phyloP scores from a whole-genome alignment of 1,139 yeast genomes.

The Zygoascus meyerae region DNA sequence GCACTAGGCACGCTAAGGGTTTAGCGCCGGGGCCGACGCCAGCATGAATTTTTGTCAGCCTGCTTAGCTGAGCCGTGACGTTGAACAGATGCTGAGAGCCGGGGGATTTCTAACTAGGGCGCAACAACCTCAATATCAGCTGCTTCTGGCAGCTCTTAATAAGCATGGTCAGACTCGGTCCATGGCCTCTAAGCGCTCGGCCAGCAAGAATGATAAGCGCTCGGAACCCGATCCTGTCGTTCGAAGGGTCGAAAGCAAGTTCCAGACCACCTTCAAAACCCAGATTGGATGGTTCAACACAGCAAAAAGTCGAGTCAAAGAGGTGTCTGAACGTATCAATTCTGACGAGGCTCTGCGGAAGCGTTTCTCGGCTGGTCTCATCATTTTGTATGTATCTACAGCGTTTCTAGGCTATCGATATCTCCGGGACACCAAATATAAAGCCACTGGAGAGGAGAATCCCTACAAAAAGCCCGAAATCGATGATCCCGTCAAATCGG shows the following conservation, averaged over 20 bases:
- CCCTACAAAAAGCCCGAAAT: slow-evolving; percentile 28
- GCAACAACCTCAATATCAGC: too few species aligned
- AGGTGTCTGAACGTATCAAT: slow-evolving; percentile 3
- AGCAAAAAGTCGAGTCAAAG: slow-evolving; percentile 2
- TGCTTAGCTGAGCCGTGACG: too few species aligned
- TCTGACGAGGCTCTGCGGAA: slow-evolving; percentile 5
- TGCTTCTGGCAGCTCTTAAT: too few species aligned
- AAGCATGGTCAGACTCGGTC: neutral
- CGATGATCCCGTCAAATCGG: slow-evolving; percentile 16
- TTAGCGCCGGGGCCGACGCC: too few species aligned
- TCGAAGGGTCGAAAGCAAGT: slow-evolving; percentile 4
- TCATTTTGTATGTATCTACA: slow-evolving; percentile 26
- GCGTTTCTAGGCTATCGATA: slow-evolving; percentile 31
- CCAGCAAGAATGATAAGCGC: neutral
- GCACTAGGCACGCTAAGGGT: too few species aligned
- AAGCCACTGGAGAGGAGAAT: slow-evolving; percentile 33
- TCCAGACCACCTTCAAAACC: slow-evolving; percentile 4
- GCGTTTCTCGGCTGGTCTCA: slow-evolving; percentile 13
- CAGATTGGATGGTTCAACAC: slow-evolving; percentile 6
- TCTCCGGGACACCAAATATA: slow-evolving; percentile 33
- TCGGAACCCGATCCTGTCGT: slow-evolving; percentile 10
- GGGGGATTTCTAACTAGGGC: too few species aligned
- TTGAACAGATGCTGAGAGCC: too few species aligned
- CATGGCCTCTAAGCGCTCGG: neutral
- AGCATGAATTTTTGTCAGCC: too few species aligned